Conservation (phyloP, 805 yeast species). For the Kregervanrija fluxuum region DNA sequence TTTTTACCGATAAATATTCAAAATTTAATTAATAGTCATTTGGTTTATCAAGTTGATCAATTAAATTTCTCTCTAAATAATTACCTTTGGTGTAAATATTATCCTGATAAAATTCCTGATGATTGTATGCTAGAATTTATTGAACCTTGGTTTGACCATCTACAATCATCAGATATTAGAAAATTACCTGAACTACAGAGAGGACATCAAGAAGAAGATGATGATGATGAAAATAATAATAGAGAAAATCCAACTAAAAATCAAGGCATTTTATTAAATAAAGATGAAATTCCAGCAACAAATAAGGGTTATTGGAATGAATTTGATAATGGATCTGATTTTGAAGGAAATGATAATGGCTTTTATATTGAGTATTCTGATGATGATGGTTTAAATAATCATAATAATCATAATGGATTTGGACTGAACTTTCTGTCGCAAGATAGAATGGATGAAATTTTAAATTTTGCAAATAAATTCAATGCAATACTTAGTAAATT, state of each 20-base stretch:
- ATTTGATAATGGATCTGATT: constrained; percentile 56
- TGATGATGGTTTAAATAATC: constrained; percentile 31
- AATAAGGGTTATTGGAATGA: constrained; percentile 55
- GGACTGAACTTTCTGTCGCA: constrained; percentile 9
- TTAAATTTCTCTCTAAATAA: constrained; percentile 27
- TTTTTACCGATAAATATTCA: constrained; percentile 31
- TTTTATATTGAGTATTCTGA: constrained; percentile 14
- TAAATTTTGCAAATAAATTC: constrained; percentile 3
- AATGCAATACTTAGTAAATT: too few relatives aligned
- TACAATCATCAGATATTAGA: constrained; percentile 33
- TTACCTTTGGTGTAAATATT: constrained; percentile 22
- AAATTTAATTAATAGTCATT: constrained; percentile 37
- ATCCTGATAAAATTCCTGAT: constrained; percentile 15
- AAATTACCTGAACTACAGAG: constrained; percentile 30
- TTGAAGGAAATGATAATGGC: constrained; percentile 21
- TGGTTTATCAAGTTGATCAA: constrained; percentile 39
- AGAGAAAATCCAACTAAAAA: background rate
- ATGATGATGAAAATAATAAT: background rate
- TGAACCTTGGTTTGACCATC: constrained; percentile 27
- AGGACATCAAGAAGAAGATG: background rate
- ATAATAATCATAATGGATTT: constrained; percentile 26
- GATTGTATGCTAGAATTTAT: constrained; percentile 19
- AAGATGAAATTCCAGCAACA: constrained; percentile 16
- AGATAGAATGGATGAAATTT: constrained; percentile 5
- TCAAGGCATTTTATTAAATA: constrained; percentile 27